These are phyloP conservation scores for Malus orientalis DNA, from an alignment of 306 rosid species.

Conservation along the genomic window DNA sequence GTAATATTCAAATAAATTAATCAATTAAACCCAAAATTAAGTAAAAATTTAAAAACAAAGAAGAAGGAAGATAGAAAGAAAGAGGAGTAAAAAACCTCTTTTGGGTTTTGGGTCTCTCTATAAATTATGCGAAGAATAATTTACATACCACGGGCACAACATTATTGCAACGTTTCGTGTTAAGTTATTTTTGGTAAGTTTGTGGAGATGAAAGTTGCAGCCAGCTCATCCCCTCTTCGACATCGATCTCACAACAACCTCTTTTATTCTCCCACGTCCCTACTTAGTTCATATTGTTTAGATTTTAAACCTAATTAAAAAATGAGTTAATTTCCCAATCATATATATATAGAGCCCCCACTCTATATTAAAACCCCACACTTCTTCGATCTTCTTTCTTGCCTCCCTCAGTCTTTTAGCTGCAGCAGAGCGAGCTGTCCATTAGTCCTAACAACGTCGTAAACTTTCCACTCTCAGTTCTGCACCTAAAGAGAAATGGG, in stretches of 20 bases:
- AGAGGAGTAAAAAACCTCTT: background rate
- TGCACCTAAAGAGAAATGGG: constrained; percentile 26
- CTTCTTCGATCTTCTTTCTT: background rate
- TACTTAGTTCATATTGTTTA: background rate
- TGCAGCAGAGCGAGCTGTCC: background rate
- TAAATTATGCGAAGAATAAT: background rate
- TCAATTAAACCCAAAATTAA: background rate
- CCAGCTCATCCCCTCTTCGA: constrained; percentile 57
- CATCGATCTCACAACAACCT: constrained; percentile 62
- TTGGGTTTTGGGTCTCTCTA: background rate
- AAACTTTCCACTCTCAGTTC: background rate
- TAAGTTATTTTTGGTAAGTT: too few relatives aligned
- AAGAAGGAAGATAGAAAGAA: background rate
- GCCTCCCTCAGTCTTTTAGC: too few relatives aligned
- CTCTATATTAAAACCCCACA: background rate
- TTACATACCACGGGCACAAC: background rate
- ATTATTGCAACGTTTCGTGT: accelerated
- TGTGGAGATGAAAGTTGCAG: constrained; percentile 35
- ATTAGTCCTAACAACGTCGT: background rate
- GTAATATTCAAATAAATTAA: background rate
- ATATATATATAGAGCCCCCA: constrained; percentile 1
- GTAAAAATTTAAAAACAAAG: background rate
- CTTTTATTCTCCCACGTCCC: background rate
- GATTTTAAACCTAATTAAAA: background rate
- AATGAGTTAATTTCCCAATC: background rate